A percentile compares a stretch with the other conserved stretches of the same genome.
Evolutionary conservation across 306 rosid species (phyloP).

Genomic region (Crataegus laevigata): DNA sequence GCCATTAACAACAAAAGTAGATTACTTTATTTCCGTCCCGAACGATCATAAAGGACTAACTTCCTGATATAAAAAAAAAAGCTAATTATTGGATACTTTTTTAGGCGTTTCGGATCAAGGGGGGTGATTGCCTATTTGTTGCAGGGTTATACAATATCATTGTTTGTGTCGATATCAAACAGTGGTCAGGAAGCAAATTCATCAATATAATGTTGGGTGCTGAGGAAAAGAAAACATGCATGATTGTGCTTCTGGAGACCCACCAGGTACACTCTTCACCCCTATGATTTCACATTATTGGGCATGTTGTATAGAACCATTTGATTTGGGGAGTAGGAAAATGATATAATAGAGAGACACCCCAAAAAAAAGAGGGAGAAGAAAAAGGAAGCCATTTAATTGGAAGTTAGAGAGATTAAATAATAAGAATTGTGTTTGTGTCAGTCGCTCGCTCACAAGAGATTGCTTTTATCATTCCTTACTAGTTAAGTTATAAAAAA

Average conservation of each 20-base stretch:
- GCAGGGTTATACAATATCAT: background rate
- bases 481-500: too few species aligned
- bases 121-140: background rate
- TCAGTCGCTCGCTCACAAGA: too few species aligned
- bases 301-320: background rate
- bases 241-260: background rate
- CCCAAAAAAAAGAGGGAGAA: background rate
- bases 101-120: background rate
- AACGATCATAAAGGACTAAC: background rate
- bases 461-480: background rate
- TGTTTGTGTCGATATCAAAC: background rate
- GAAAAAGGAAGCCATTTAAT: background rate
- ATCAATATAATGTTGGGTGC: background rate
- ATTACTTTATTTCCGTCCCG: rapidly evolving
- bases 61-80: too few species aligned
- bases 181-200: background rate
- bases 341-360: background rate
- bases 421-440: background rate
- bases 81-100: too few species aligned
- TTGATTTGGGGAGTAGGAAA: background rate
- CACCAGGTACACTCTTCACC: background rate
- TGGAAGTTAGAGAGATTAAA: background rate
- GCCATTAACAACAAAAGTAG: too few species aligned
- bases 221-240: background rate
- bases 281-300: background rate